phyloP scores from a whole-genome alignment of 352 stramenopile genomes.

The Hyaloperonospora arabidopsidis region DNA sequence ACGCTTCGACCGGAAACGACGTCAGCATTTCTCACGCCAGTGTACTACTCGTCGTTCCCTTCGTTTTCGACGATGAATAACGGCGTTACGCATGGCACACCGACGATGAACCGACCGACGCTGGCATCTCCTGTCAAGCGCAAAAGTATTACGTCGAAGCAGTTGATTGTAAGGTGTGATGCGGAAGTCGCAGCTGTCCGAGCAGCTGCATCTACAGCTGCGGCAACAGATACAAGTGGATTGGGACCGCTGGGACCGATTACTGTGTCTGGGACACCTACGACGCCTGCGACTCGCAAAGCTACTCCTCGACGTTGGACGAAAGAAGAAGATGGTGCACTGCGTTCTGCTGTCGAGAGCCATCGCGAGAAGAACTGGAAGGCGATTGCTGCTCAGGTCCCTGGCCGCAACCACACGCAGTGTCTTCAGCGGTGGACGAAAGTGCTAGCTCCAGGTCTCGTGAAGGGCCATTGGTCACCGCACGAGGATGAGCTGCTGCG shows the following conservation, averaged over 20 bases:
- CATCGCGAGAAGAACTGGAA: slow-evolving; percentile 90
- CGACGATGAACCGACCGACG: slow-evolving; percentile 9
- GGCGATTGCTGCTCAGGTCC: slow-evolving; percentile 81
- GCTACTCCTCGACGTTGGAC: slow-evolving; percentile 79
- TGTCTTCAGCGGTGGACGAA: slow-evolving; percentile 90
- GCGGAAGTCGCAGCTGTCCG: slow-evolving; percentile 34
- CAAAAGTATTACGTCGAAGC: slow-evolving; percentile 73
- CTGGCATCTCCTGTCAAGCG: slow-evolving; percentile 53
- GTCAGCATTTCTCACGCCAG: slow-evolving; percentile 36
- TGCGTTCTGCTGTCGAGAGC: slow-evolving; percentile 77
- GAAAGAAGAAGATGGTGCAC: slow-evolving; percentile 82
- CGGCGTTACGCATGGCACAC: slow-evolving; percentile 5
- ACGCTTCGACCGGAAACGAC: slow-evolving; percentile 27
- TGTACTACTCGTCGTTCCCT: slow-evolving; percentile 39
- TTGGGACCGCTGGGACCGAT: slow-evolving; percentile 17
- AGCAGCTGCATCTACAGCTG: slow-evolving; percentile 19
- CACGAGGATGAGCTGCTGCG: slow-evolving; percentile 81
- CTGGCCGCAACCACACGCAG: slow-evolving; percentile 86
- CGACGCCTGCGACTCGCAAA: slow-evolving; percentile 47
- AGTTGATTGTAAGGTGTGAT: slow-evolving; percentile 39
- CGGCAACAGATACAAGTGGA: slow-evolving; percentile 11
- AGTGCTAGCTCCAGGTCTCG: slow-evolving; percentile 77
- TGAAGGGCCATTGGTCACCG: slow-evolving; percentile 88
- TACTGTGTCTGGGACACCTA: slow-evolving; percentile 17
- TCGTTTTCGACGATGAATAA: slow-evolving; percentile 8